Conservation (phyloP, 139 green algal genomes). For the Coelastrella sp. region DNA sequence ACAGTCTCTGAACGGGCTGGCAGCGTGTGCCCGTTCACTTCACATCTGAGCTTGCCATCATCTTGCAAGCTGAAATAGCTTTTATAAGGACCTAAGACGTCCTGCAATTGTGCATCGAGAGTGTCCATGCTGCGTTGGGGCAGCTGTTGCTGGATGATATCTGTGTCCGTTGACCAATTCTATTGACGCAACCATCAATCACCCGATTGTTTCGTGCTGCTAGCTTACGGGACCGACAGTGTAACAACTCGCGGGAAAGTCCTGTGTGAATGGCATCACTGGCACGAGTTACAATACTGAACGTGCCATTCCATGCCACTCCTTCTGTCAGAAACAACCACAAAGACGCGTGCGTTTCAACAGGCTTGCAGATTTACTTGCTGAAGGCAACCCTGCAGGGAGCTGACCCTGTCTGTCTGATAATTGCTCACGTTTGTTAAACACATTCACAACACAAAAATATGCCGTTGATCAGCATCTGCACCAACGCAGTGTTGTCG, state of each 20-base stretch:
- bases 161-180: too few relatives aligned
- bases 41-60: slow-evolving; percentile 62
- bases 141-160: neutral
- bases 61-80: slow-evolving; percentile 46
- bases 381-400: neutral
- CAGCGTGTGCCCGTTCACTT: slow-evolving; percentile 63
- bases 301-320: too few relatives aligned
- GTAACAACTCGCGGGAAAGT: too few relatives aligned
- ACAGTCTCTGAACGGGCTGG: slow-evolving; percentile 49
- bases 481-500: neutral
- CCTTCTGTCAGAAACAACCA: too few relatives aligned
- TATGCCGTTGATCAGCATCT: slow-evolving; percentile 20
- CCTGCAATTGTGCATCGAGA: slow-evolving; percentile 7
- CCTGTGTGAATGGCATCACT: too few relatives aligned
- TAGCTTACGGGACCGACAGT: too few relatives aligned
- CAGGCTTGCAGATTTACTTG: neutral
- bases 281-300: too few relatives aligned
- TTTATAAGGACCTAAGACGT: slow-evolving; percentile 27
- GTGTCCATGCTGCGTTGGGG: slow-evolving; percentile 6
- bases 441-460: neutral
- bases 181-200: too few relatives aligned
- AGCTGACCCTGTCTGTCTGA: too few relatives aligned
- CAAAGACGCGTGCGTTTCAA: too few relatives aligned
- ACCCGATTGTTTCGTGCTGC: too few relatives aligned
- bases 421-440: too few relatives aligned